Evolutionary conservation across 2,329 filamentous ascomycete species (phyloP), one percentile per base, ranked within the genome.

Genomic region (Geoglossum cookeanum): DNA sequence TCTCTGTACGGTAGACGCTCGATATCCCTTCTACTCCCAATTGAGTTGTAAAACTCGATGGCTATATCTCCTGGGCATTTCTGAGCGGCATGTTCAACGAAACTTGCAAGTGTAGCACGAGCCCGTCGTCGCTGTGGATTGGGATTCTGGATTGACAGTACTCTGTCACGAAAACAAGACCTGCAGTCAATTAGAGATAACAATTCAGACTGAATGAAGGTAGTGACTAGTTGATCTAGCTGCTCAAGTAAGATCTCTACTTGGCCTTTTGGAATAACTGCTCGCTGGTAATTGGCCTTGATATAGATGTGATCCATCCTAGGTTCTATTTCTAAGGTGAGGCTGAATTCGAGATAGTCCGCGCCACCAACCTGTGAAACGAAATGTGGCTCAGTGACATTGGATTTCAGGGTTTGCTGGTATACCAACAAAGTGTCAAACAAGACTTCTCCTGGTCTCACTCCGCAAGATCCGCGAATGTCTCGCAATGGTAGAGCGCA

Each of bases 391-490:
- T 65, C 60, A n/a, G 65, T 61, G 1, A 61, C 60, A 32, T 72
- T 57, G 15, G 68, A 67, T 1, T 68, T 61, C 17, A 84, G 71
- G 0, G 83, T 85, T 64, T 94, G 84, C 63, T 96, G 90, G 74
- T 90, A 96, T 0, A 90, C 82, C 63, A 94, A 83, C 0, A 95
- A 71, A 0, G 83, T 76, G 62, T 94, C 86, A 62, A 91, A 95
- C 0, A 94, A 68, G 1, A 70, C 69, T 44, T 79, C 74, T 0
- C 75, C 72, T 0, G 79, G 73, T 32, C 74, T 69, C 0, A 84
- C 59, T 0, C 75, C 77, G 2, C 76, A 78, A 1, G 76, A 68
- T 61, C 77, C 79, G 63, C 80, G 83, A 61, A 95, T 86, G 1
- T 88, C 80, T 0, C 78, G 71, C 1, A 94, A 73, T 0, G 87